These are phyloP conservation scores for Basipetospora chlamydospora DNA, from an alignment of 2,329 filamentous ascomycete species.

Conservation along the genomic window DNA sequence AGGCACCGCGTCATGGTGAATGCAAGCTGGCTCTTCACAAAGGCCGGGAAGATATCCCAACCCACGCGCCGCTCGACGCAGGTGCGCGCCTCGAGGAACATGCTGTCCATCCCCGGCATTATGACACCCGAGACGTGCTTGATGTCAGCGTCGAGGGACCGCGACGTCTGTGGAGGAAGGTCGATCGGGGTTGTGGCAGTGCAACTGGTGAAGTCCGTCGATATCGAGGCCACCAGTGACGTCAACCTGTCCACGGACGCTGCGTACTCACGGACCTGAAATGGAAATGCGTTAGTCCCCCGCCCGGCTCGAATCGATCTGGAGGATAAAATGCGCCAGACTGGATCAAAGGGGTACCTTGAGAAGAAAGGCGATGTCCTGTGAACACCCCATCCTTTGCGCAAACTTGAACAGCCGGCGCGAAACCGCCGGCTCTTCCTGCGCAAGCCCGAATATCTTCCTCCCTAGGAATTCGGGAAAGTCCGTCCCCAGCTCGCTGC, in stretches of 20 bases:
- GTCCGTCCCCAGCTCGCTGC: not conserved
- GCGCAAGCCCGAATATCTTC: conserved; percentile 34
- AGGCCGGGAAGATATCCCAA: conserved; percentile 33
- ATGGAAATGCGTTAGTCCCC: not conserved
- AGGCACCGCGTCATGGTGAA: conserved; percentile 29
- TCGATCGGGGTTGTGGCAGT: conserved; percentile 25
- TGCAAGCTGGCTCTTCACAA: conserved; percentile 36
- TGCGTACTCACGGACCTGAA: conserved; percentile 27
- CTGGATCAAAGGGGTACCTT: too few species aligned
- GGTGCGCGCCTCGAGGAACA: conserved; percentile 27
- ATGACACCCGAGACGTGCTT: conserved; percentile 28
- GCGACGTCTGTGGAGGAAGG: conserved; percentile 24
- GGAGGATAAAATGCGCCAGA: too few species aligned
- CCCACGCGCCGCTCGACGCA: conserved; percentile 29
- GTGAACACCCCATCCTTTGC: conserved; percentile 27
- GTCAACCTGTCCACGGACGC: conserved; percentile 28
- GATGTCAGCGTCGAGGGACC: conserved; percentile 28
- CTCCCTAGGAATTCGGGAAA: conserved; percentile 33
- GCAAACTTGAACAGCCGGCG: conserved; percentile 34
- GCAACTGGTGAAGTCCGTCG: conserved; percentile 28
- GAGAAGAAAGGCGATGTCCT: conserved; percentile 36
- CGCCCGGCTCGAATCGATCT: too few species aligned
- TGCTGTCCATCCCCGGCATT: conserved; percentile 29
- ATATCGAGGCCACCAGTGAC: conserved; percentile 22
- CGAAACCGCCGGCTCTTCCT: conserved; percentile 31